Evolutionary conservation across 352 stramenopile genomes (phyloP).

Genomic region (Phytopythium mirpurense): DNA sequence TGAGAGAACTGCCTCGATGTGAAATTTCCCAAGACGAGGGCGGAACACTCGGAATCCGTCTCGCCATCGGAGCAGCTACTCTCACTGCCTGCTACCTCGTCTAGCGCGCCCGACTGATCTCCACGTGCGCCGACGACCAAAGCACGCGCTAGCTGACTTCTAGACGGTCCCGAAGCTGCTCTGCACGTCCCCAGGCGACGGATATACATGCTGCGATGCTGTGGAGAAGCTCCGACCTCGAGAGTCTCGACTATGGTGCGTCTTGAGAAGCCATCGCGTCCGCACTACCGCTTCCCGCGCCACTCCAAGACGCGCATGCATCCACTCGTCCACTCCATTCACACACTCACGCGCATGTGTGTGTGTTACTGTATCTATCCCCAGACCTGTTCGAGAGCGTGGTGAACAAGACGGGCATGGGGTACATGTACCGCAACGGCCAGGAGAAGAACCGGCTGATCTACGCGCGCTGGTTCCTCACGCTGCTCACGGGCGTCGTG

Average conservation of each 20-base stretch:
- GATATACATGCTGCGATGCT: conserved; percentile 28
- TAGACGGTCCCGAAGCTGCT: neutral
- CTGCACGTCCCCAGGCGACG: neutral
- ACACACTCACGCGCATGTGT: too few relatives aligned
- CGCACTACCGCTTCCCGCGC: too few relatives aligned
- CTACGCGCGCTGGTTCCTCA: conserved; percentile 81
- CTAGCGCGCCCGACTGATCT: neutral
- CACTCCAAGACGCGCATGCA: too few relatives aligned
- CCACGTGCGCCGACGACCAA: neutral
- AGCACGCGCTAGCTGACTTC: neutral
- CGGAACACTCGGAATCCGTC: too few relatives aligned
- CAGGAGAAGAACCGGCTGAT: conserved; percentile 73
- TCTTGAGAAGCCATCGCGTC: too few relatives aligned
- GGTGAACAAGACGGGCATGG: conserved; percentile 82
- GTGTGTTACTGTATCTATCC: too few relatives aligned
- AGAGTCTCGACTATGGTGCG: conserved; percentile 83
- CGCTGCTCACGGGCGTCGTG: conserved; percentile 62
- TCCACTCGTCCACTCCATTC: too few relatives aligned
- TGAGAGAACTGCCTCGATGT: neutral
- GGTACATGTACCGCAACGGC: conserved; percentile 79
- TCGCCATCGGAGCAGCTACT: too few relatives aligned
- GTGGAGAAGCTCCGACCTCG: conserved; percentile 63
- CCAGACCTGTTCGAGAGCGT: conserved; percentile 85
- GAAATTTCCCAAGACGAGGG: too few relatives aligned
- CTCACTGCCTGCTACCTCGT: too few relatives aligned